Evolutionary conservation across 2,329 filamentous ascomycete species (phyloP).

Genomic region (Alternaria triticimaculans): DNA sequence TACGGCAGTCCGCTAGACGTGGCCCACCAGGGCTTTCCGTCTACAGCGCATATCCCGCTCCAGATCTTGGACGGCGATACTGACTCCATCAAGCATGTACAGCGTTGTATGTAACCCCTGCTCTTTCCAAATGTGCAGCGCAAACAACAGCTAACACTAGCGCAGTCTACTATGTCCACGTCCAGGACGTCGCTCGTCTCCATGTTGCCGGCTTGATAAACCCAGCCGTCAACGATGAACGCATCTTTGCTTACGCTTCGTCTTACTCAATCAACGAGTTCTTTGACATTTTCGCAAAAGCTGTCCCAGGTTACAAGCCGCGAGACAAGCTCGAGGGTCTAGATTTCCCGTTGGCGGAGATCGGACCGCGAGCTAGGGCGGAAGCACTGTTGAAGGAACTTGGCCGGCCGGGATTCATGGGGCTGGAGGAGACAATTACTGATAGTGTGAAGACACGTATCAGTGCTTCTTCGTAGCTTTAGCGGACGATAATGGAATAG

Average conservation of each 20-base stretch:
- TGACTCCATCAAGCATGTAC: constrained; percentile 16
- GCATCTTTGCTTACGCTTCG: constrained; percentile 20
- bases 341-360: constrained; percentile 14
- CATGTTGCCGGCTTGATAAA: constrained; percentile 26
- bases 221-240: constrained; percentile 17
- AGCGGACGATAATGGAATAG: not conserved
- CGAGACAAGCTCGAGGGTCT: constrained; percentile 10
- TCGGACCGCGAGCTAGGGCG: constrained; percentile 6
- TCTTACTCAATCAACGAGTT: constrained; percentile 17
- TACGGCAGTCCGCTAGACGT: constrained; percentile 19
- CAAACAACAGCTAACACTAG: constrained; percentile 3
- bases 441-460: constrained; percentile 11
- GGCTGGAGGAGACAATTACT: constrained; percentile 12
- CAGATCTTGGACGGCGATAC: constrained; percentile 18
- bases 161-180: constrained; percentile 22
- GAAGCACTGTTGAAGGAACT: constrained; percentile 12
- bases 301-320: constrained; percentile 1
- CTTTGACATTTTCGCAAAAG: constrained; percentile 13
- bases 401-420: constrained; percentile 6
- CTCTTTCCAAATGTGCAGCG: not conserved
- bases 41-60: constrained; percentile 14
- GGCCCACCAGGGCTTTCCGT: constrained; percentile 20
- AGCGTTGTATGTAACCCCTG: constrained; percentile 12
- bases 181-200: constrained; percentile 26
- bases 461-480: constrained; percentile 2